Evolutionary conservation across 345 rosid genomes (phyloP).

Genomic region (Carallia pectinifolia): DNA sequence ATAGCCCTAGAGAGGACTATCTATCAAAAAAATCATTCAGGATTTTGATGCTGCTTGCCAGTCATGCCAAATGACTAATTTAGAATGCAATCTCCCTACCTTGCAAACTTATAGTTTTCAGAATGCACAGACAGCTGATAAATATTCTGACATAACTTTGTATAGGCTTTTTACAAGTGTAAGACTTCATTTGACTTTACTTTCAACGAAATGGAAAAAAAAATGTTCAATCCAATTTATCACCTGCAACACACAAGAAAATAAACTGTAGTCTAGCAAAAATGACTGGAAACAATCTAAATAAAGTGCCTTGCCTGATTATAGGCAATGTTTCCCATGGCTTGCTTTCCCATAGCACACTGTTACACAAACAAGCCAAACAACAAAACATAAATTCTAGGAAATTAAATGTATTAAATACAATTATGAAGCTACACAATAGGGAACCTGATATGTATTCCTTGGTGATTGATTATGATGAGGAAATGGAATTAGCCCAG

Average conservation of each 20-base stretch:
- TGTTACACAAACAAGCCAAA: conserved; percentile 25
- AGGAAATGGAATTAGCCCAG: conserved; percentile 94
- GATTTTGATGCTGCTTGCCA: no score
- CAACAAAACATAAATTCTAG: not conserved
- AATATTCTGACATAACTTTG: no score
- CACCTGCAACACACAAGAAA: not conserved
- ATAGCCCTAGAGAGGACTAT: no score
- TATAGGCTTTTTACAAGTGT: no score
- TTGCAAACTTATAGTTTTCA: no score
- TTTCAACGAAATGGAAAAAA: no score
- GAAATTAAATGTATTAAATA: not conserved
- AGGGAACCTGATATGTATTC: conserved; percentile 86
- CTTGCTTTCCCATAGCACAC: conserved; percentile 99
- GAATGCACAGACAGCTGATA: no score
- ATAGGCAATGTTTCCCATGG: conserved; percentile 95
- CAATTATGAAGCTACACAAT: conserved; percentile 10
- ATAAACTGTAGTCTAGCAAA: conserved; percentile 1
- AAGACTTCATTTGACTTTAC: no score
- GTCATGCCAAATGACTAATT: no score
- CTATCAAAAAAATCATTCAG: no score
- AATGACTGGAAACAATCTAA: conserved; percentile 1
- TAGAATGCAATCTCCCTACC: no score
- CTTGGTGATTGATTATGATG: conserved; percentile 99
- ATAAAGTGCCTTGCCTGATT: conserved; percentile 64
- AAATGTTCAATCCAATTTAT: no score